Evolutionary conservation across 257 asterid genomes (phyloP), one percentile per base, ranked within the genome.

Genomic region (Perilla frutescens): DNA sequence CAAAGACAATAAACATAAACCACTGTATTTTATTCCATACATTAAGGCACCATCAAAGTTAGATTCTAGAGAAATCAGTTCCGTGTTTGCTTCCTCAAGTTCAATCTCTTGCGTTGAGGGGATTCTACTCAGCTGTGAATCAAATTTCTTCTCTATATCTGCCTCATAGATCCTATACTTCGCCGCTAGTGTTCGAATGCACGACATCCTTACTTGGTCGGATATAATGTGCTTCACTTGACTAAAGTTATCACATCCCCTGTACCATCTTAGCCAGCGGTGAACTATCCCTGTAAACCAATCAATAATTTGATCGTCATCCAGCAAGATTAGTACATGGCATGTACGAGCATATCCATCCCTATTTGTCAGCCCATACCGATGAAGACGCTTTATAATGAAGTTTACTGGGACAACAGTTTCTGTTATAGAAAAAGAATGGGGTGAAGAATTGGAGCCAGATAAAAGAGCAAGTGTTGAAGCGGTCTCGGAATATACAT

Each of bases 201-300:
- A 94, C 3, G 96, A 87, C 91, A 86, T 82, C 55, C 96, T 81
- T 67, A 94, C 71, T 81, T 90, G 92, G 70, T 85, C 61, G 7
- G 89, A 87, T 43, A 94, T 85, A 15, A 88, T 76, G 45, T 72
- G 80, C 80, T 88, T 91, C 67, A 93, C 85, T 76, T 90, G 91
- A 65, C 34, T 55, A n/a, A 87, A 84, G 79, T 94, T 94, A 72
- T 85, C 86, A 54, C 90, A 87, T 62, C 82, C 88, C 1, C 60
- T 74, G 73, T 86, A 88, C 98, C 99, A 94, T 81, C 89, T 87
- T 62, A 87, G 84, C 95, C 93, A 92, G 55, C 98, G 86, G 39
- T 40, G 66, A 53, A 84, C 93, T 79, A 94, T 66, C 66, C 99
- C 99, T 10, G 92, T 74, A 83, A 86, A 91, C 97, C 97, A 94